Percentiles rank a stretch among this genome's conserved stretches.
Conservation (phyloP, 1,284 basidiomycete genomes). For the Tilletia indica region DNA sequence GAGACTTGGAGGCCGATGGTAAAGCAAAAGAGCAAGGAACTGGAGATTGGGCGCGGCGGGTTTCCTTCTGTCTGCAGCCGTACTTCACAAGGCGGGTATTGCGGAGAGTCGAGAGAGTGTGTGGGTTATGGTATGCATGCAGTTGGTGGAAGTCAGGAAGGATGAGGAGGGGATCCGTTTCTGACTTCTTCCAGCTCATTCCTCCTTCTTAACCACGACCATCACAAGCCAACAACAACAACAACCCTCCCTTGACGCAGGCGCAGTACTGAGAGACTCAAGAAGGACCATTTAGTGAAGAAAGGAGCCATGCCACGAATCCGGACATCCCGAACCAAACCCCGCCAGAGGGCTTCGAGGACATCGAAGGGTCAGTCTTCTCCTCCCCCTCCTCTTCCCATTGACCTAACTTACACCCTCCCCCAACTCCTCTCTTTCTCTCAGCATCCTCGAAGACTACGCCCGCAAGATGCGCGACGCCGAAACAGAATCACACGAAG, state of each 20-base stretch:
- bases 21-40: not conserved
- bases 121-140: too few species aligned
- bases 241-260: too few species aligned
- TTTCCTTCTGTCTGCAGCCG: too few species aligned
- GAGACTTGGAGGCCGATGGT: not conserved
- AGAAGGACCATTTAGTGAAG: not conserved
- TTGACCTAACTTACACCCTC: too few species aligned
- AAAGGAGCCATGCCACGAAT: slow-evolving; percentile 81
- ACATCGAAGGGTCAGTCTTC: slow-evolving; percentile 66
- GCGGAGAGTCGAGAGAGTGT: too few species aligned
- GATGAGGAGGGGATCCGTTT: too few species aligned
- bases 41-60: not conserved
- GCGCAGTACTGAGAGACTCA: too few species aligned
- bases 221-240: too few species aligned
- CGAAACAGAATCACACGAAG: slow-evolving; percentile 95
- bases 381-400: slow-evolving; percentile 21
- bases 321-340: slow-evolving; percentile 86
- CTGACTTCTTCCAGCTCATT: too few species aligned
- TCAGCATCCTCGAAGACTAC: slow-evolving; percentile 51
- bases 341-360: slow-evolving; percentile 97
- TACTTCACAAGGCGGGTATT: too few species aligned
- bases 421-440: not conserved
- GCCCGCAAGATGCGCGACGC: slow-evolving; percentile 54
- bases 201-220: too few species aligned
- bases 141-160: too few species aligned